These are phyloP conservation scores for Globisporangium abappressorium DNA, from an alignment of 352 stramenopile genomes.

Conservation along the genomic window DNA sequence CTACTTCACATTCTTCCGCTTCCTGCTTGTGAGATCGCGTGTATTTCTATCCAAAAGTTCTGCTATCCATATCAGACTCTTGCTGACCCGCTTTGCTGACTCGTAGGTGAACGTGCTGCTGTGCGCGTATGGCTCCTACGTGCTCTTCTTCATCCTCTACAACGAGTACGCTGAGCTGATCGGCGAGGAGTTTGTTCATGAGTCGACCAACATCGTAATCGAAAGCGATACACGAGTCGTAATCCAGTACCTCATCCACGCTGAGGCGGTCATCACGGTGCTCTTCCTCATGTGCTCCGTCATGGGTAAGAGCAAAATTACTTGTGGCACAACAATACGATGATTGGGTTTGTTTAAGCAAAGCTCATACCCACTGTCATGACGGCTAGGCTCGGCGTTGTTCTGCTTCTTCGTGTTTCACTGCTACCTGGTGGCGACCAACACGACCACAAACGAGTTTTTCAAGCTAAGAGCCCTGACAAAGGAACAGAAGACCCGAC, in stretches of 20 bases:
- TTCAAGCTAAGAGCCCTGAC: conserved; percentile 46
- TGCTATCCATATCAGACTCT: background rate
- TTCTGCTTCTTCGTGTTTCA: conserved; percentile 53
- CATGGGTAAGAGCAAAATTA: conserved; percentile 34
- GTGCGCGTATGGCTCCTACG: conserved; percentile 47
- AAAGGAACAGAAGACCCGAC: background rate
- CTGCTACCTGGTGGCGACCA: conserved; percentile 44
- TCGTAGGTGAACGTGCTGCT: conserved; percentile 48
- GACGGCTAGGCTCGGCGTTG: conserved; percentile 31
- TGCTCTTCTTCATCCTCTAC: conserved; percentile 44
- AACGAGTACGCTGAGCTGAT: conserved; percentile 41
- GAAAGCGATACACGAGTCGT: conserved; percentile 37
- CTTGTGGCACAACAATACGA: background rate
- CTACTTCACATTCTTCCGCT: conserved; percentile 50
- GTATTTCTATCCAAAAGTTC: background rate
- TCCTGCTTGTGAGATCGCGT: conserved; percentile 34
- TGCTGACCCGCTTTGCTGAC: background rate
- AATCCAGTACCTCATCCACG: conserved; percentile 50
- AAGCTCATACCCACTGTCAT: background rate
- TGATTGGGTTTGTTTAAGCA: background rate
- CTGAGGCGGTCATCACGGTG: conserved; percentile 32
- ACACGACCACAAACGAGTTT: conserved; percentile 74
- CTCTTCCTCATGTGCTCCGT: conserved; percentile 44
- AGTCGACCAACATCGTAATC: conserved; percentile 30
- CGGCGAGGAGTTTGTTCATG: conserved; percentile 42